Base-by-base conservation (phyloP, 768 basidiomycete genomes). In the Hygrocybe coccinea region DNA sequence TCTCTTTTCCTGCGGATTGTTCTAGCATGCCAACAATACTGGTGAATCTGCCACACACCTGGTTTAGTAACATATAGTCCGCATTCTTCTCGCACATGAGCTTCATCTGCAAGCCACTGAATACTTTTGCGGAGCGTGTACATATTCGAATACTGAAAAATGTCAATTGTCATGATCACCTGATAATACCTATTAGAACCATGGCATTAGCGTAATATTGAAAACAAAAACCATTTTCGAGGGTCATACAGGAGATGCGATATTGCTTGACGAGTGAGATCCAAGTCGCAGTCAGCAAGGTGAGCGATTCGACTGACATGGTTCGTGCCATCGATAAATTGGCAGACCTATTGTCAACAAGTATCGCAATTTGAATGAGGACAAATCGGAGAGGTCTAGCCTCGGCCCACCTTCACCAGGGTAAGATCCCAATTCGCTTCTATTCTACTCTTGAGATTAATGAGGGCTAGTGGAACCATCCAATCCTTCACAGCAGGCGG, bases 131-230 rank as follows among this genome's bases (percentile, higher is more conserved):
- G 83, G 24, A 94, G 77, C 0, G 92, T 93, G 67, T 99, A 99
- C 86, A 95, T 92, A 69, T 98, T 98, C 14, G 93, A 93, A 69
- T 88, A 95, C 68, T 97, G 95, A 68, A 99, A 99, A 43, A 98
- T 91, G 72, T 99, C 97, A 53, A 95, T 84, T 59, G 86, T 89
- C 89, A 98, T 93, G 60, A 97, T 85, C 39, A 95, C 93, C 73
- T 97, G 92, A 67, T 98, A 97, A 65, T 93, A 97, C 43, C 92
- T 95, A 44, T 15, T 55, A 2, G 19, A 21, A 22, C 43, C 36
- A 45, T 41, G 36, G n/a, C n/a, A n/a, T 64, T 50, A 63, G 50
- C 24, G 57, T 43, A 37, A n/a, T 25, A 17, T 52, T 55, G 11
- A 44, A 25, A 17, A n/a, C n/a, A n/a, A n/a, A 24, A 9, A 6